Conservation (phyloP, 2,329 filamentous ascomycete genomes). For the Stemphylium beticola region DNA sequence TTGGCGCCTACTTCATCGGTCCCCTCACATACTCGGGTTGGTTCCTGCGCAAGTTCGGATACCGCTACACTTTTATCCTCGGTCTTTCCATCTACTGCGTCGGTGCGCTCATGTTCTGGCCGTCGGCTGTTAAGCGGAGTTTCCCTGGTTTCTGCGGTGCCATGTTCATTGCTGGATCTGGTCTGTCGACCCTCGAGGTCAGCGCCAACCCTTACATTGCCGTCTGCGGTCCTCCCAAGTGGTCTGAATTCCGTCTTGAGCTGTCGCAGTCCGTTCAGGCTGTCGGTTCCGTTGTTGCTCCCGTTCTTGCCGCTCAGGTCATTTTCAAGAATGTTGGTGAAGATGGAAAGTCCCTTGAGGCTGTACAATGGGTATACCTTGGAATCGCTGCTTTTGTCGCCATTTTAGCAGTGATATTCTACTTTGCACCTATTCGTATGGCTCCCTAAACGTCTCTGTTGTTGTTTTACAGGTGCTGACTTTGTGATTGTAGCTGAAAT, state of each 20-base stretch:
- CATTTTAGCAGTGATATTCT: slow-evolving; percentile 69
- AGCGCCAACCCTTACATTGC: slow-evolving; percentile 68
- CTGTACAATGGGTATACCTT: slow-evolving; percentile 83
- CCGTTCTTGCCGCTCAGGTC: slow-evolving; percentile 73
- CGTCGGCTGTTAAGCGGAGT: slow-evolving; percentile 73
- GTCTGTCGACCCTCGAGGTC: slow-evolving; percentile 76
- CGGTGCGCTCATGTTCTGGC: slow-evolving; percentile 83
- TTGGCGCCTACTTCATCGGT: slow-evolving; percentile 63
- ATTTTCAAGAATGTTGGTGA: slow-evolving; percentile 72
- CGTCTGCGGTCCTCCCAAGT: slow-evolving; percentile 75
- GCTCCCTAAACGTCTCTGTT: not conserved
- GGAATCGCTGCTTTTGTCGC: slow-evolving; percentile 77
- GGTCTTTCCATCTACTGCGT: slow-evolving; percentile 72
- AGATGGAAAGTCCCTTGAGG: slow-evolving; percentile 62
- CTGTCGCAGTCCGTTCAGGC: slow-evolving; percentile 79
- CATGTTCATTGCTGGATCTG: slow-evolving; percentile 76
- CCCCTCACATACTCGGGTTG: slow-evolving; percentile 61
- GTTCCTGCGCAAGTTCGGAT: slow-evolving; percentile 75
- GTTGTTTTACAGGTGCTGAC: not conserved
- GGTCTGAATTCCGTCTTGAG: slow-evolving; percentile 78
- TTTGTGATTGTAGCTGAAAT: slow-evolving; percentile 61
- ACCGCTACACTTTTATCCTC: slow-evolving; percentile 80
- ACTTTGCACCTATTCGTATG: slow-evolving; percentile 59
- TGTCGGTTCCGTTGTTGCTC: slow-evolving; percentile 75
- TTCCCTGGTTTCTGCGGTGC: slow-evolving; percentile 76